Conservation (phyloP, 768 basidiomycete genomes). For the Neoboletus subvelutipes region DNA sequence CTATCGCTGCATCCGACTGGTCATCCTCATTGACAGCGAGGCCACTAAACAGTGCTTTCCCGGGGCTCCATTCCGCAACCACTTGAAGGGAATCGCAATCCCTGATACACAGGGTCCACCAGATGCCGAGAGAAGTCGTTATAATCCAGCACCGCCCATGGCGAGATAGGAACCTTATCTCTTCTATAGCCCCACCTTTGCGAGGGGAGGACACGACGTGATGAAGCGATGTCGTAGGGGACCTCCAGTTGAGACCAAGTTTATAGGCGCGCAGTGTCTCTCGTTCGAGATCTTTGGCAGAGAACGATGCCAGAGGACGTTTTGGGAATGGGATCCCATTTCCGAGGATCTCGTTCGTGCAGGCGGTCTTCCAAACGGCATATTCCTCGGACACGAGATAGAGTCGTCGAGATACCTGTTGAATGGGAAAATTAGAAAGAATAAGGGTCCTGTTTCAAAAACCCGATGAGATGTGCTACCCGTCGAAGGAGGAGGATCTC, state of each 20-base stretch:
- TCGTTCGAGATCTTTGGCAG: conserved; percentile 44
- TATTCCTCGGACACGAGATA: conserved; percentile 44
- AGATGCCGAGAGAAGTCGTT: conserved; percentile 58
- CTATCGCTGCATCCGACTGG: conserved; percentile 47
- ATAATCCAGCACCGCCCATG: conserved; percentile 44
- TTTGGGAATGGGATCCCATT: conserved; percentile 53
- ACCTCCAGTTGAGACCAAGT: conserved; percentile 52
- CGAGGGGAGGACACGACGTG: conserved; percentile 22
- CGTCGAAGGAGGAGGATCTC: conserved; percentile 43
- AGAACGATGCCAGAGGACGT: conserved; percentile 34
- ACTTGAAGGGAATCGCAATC: conserved; percentile 33
- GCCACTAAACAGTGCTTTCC: conserved; percentile 52
- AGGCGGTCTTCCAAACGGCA: conserved; percentile 58
- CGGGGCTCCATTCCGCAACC: conserved; percentile 52
- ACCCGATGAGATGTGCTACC: conserved; percentile 27
- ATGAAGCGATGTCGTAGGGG: conserved; percentile 17
- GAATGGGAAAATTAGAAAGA: not conserved
- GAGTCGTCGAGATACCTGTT: conserved; percentile 53
- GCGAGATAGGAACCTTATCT: conserved; percentile 54
- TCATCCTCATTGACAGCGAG: conserved; percentile 50
- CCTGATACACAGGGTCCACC: conserved; percentile 60
- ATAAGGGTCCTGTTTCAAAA: not conserved
- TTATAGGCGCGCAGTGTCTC: conserved; percentile 43
- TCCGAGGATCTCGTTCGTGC: conserved; percentile 41
- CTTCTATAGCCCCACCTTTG: conserved; percentile 46